Conservation (phyloP, 2,329 filamentous ascomycete species). For the Neoarthrinium moseri region DNA sequence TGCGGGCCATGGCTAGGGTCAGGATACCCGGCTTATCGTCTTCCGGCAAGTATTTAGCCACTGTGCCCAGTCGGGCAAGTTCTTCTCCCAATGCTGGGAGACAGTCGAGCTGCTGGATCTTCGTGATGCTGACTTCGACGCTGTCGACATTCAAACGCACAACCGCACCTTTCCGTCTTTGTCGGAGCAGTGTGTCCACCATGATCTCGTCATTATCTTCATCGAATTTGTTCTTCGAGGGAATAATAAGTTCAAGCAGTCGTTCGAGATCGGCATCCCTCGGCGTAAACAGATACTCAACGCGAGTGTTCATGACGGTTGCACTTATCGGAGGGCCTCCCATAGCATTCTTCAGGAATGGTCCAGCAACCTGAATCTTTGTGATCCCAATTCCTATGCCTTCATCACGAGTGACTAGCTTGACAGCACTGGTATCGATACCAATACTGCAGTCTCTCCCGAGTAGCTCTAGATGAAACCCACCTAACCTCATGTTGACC, state of each 20-base stretch:
- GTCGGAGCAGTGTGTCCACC: constrained; percentile 84
- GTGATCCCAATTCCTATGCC: constrained; percentile 73
- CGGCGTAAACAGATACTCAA: constrained; percentile 73
- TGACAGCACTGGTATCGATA: constrained; percentile 77
- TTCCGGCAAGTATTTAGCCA: constrained; percentile 92
- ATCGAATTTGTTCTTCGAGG: constrained; percentile 84
- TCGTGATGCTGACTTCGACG: constrained; percentile 60
- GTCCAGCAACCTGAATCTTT: constrained; percentile 72
- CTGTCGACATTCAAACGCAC: constrained; percentile 68
- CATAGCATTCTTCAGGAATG: constrained; percentile 53
- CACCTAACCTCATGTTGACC: constrained; percentile 73
- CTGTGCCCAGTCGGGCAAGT: constrained; percentile 76
- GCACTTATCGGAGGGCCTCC: constrained; percentile 61
- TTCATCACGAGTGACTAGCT: constrained; percentile 72
- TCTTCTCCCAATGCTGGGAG: constrained; percentile 76
- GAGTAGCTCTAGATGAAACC: constrained; percentile 71
- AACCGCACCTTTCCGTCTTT: constrained; percentile 83
- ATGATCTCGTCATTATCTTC: constrained; percentile 90
- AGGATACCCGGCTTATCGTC: constrained; percentile 90
- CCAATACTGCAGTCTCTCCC: constrained; percentile 74
- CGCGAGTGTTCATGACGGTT: constrained; percentile 62
- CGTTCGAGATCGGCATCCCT: constrained; percentile 79
- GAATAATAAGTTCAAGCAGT: constrained; percentile 82
- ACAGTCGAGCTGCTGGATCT: constrained; percentile 63
- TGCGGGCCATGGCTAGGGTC: constrained; percentile 67